A percentile compares a stretch with the other conserved stretches of the same genome.
Conservation (phyloP, 352 stramenopile species). For the Globisporangium cystogenes region DNA sequence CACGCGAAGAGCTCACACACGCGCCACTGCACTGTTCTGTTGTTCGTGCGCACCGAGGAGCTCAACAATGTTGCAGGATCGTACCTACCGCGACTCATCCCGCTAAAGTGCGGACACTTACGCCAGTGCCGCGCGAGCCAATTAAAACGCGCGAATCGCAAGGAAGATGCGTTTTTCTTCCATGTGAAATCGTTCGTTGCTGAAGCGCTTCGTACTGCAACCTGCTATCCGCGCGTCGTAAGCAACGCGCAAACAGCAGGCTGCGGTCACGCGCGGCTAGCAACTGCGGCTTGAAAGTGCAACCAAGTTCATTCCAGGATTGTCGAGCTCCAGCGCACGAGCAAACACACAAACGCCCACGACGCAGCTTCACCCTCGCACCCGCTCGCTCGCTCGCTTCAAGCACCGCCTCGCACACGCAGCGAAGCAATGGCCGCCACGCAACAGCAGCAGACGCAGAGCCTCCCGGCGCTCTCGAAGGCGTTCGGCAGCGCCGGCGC, state of each 20-base stretch:
- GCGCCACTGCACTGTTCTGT: too few species aligned
- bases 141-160: conserved; percentile 1
- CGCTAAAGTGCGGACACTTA: neutral
- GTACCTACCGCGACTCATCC: neutral
- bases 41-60: too few species aligned
- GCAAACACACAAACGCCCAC: too few species aligned
- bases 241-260: too few species aligned
- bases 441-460: conserved; percentile 27
- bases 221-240: neutral
- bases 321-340: conserved; percentile 14
- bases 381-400: neutral
- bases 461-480: conserved; percentile 16
- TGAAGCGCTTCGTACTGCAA: neutral
- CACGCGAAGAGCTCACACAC: too few species aligned
- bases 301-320: conserved; percentile 33
- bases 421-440: conserved; percentile 1
- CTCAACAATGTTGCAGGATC: too few species aligned
- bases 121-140: neutral
- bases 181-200: too few species aligned
- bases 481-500: conserved; percentile 5
- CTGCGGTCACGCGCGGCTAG: too few species aligned
- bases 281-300: neutral
- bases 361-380: too few species aligned
- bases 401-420: neutral
- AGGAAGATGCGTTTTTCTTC: conserved; percentile 3